A percentile compares a stretch with the other conserved stretches of the same genome.
Conservation (phyloP, 1,284 basidiomycete species). For the Ganoderma lucidum region DNA sequence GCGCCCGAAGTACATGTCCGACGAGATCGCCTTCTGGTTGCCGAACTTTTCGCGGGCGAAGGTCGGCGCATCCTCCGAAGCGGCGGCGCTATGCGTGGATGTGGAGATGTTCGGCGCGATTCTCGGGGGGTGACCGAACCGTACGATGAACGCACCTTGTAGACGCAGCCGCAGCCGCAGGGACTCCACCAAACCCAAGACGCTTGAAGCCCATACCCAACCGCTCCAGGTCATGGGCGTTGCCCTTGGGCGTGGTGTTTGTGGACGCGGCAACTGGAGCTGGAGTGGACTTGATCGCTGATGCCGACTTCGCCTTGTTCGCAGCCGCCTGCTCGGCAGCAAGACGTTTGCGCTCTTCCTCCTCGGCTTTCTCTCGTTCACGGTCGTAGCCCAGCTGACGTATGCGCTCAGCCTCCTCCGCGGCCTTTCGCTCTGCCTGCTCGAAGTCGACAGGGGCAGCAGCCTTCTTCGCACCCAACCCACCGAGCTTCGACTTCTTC, state of each 20-base stretch:
- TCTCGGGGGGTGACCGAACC: slow-evolving; percentile 31
- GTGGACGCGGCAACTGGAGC: slow-evolving; percentile 20
- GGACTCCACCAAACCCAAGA: slow-evolving; percentile 88
- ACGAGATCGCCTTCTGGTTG: slow-evolving; percentile 93
- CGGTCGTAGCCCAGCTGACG: slow-evolving; percentile 91
- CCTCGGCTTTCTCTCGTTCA: slow-evolving; percentile 76
- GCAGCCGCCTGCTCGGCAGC: slow-evolving; percentile 56
- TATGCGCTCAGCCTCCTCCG: slow-evolving; percentile 89
- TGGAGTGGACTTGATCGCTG: slow-evolving; percentile 37
- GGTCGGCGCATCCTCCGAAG: slow-evolving; percentile 72
- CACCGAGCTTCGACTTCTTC: slow-evolving; percentile 80
- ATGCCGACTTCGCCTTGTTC: slow-evolving; percentile 37
- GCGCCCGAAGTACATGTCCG: slow-evolving; percentile 97
- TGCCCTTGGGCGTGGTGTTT: slow-evolving; percentile 44
- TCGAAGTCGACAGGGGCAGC: slow-evolving; percentile 85
- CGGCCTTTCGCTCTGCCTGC: slow-evolving; percentile 87
- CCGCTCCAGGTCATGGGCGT: slow-evolving; percentile 62
- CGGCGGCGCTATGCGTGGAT: slow-evolving; percentile 33
- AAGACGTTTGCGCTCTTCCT: slow-evolving; percentile 66
- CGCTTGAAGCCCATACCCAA: slow-evolving; percentile 85
- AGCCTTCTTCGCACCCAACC: slow-evolving; percentile 87
- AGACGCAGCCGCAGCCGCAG: slow-evolving; percentile 55
- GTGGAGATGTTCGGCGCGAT: slow-evolving; percentile 7
- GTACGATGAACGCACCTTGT: slow-evolving; percentile 52
- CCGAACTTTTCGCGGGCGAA: slow-evolving; percentile 94